These are phyloP conservation scores for Castanea mollissima DNA, from an alignment of 306 rosid species.

Conservation along the genomic window DNA sequence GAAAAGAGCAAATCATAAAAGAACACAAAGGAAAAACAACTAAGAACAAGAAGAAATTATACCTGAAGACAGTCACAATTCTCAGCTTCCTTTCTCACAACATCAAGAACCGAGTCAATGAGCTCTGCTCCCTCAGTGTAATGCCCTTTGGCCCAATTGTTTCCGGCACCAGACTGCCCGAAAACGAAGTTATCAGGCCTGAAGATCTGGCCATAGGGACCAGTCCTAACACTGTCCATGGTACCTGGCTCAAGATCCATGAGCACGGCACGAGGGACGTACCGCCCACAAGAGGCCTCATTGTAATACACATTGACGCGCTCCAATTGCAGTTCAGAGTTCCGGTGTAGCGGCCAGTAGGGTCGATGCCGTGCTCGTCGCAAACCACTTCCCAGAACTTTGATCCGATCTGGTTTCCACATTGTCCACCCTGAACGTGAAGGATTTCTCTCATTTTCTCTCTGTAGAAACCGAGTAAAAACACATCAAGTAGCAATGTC, in stretches of 20 bases:
- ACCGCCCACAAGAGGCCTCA: constrained; percentile 8
- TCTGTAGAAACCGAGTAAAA: not conserved
- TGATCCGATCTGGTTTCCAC: constrained; percentile 6
- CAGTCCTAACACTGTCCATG: constrained; percentile 7
- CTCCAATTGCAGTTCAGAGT: not conserved
- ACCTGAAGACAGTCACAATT: constrained; percentile 11
- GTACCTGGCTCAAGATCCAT: constrained; percentile 4
- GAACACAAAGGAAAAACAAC: not conserved
- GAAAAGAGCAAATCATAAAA: not conserved
- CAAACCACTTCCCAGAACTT: constrained; percentile 7
- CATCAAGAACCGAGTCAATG: constrained; percentile 5
- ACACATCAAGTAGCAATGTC: not conserved
- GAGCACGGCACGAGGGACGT: not conserved
- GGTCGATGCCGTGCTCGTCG: constrained; percentile 5
- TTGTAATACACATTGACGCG: constrained; percentile 8
- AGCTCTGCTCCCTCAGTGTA: constrained; percentile 9
- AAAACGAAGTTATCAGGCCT: constrained; percentile 7
- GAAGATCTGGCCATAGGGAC: constrained; percentile 6
- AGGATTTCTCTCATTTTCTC: constrained; percentile 1
- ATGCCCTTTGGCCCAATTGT: constrained; percentile 10
- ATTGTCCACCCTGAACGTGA: constrained; percentile 2
- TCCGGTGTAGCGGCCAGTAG: not conserved
- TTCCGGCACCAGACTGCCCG: not conserved
- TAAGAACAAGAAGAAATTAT: not conserved
- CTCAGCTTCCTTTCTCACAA: constrained; percentile 7